Conservation (phyloP, 1,139 yeast genomes). For the Debaryomycetaceae sp. region DNA sequence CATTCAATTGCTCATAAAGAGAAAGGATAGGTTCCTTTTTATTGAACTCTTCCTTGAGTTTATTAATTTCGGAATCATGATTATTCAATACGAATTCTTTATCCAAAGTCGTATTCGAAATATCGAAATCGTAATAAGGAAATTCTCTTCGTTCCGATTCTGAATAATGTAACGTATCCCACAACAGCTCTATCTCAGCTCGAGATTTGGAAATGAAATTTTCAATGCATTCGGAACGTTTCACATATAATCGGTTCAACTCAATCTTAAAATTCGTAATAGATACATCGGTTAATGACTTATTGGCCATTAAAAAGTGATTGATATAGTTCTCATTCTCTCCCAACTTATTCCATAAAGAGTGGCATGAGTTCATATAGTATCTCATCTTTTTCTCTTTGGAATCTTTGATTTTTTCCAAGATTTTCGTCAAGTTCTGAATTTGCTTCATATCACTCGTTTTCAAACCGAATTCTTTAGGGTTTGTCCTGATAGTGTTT, state of each 20-base stretch:
- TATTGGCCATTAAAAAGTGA: slow-evolving; percentile 35
- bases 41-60: slow-evolving; percentile 49
- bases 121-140: slow-evolving; percentile 34
- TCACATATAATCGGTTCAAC: slow-evolving; percentile 52
- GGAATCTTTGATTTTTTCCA: slow-evolving; percentile 26
- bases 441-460: slow-evolving; percentile 33
- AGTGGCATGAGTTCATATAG: slow-evolving; percentile 34
- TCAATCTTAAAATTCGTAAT: slow-evolving; percentile 48
- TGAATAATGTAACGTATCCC: slow-evolving; percentile 63
- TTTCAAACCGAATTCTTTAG: slow-evolving; percentile 40
- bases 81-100: slow-evolving; percentile 53
- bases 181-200: slow-evolving; percentile 51
- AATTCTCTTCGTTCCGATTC: slow-evolving; percentile 39
- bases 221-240: slow-evolving; percentile 63
- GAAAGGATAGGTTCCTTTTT: slow-evolving; percentile 54
- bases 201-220: slow-evolving; percentile 65
- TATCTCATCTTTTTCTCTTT: slow-evolving; percentile 34
- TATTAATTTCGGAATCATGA: slow-evolving; percentile 62
- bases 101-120: slow-evolving; percentile 37
- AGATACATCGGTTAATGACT: slow-evolving; percentile 35
- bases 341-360: slow-evolving; percentile 51
- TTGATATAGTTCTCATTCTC: slow-evolving; percentile 35
- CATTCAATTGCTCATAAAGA: slow-evolving; percentile 52
- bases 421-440: slow-evolving; percentile 22
- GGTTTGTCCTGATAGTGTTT: slow-evolving; percentile 32